Conservation (phyloP, 2,329 filamentous ascomycete species). For the Aspergillus sp. region DNA sequence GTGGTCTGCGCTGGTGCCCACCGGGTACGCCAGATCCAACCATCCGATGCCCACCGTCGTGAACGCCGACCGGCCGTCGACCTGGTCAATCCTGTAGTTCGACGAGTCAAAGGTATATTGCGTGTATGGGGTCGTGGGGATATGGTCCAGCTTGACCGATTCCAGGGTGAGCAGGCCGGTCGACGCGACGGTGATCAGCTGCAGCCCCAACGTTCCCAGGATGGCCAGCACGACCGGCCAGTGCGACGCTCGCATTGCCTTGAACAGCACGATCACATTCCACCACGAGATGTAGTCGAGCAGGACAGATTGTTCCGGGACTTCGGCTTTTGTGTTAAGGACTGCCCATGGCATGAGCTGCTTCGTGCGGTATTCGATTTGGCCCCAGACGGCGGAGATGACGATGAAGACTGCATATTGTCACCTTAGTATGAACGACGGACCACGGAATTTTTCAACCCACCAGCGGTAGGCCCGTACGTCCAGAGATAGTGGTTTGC, state of each 20-base stretch:
- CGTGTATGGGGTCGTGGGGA: too few relatives aligned
- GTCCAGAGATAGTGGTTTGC: constrained; percentile 7
- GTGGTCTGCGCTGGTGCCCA: constrained; percentile 9
- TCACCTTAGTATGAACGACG: too few relatives aligned
- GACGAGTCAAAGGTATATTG: too few relatives aligned
- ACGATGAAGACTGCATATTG: constrained; percentile 2
- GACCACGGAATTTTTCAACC: not conserved
- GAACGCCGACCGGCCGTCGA: too few relatives aligned
- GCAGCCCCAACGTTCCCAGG: too few relatives aligned
- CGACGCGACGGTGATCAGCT: too few relatives aligned
- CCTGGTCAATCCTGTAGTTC: too few relatives aligned
- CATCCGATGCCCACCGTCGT: too few relatives aligned
- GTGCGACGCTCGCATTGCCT: constrained; percentile 4
- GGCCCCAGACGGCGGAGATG: constrained; percentile 5
- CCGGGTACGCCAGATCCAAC: too few relatives aligned
- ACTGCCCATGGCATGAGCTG: constrained; percentile 13
- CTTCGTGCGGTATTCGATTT: constrained; percentile 10
- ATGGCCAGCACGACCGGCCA: too few relatives aligned
- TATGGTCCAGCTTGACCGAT: too few relatives aligned
- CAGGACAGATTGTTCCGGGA: constrained; percentile 3
- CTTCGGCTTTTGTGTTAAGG: not conserved
- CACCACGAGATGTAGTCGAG: constrained; percentile 12
- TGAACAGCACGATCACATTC: constrained; percentile 6
- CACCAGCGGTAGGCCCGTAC: constrained; percentile 6
- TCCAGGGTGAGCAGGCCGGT: too few relatives aligned